These are phyloP conservation scores for Termitomyces sp. DNA, from an alignment of 768 basidiomycete species.

Conservation along the genomic window DNA sequence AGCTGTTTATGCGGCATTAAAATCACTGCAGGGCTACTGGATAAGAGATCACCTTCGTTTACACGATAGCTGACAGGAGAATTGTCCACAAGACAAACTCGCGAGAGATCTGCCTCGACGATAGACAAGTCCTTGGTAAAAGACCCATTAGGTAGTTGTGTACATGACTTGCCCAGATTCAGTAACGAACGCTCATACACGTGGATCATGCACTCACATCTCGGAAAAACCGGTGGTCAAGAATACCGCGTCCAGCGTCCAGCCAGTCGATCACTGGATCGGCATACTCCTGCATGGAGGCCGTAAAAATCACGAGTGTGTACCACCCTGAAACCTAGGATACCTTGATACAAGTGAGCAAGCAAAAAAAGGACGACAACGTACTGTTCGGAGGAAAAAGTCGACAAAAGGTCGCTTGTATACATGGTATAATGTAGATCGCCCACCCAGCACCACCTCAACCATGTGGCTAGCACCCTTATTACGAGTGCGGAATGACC, in stretches of 20 bases:
- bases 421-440: conserved; percentile 92
- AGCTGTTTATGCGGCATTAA: conserved; percentile 39
- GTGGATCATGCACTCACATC: conserved; percentile 54
- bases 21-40: background rate
- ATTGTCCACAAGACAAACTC: conserved; percentile 94
- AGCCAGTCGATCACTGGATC: conserved; percentile 99
- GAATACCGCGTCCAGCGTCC: conserved; percentile 88
- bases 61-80: conserved; percentile 88
- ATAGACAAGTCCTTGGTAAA: conserved; percentile 92
- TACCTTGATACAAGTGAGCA: conserved; percentile 9
- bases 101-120: conserved; percentile 85
- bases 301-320: conserved; percentile 97
- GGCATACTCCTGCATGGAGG: conserved; percentile 98
- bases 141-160: conserved; percentile 84
- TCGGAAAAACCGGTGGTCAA: conserved; percentile 84
- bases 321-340: conserved; percentile 94
- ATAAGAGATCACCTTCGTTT: conserved; percentile 70
- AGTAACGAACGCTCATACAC: background rate
- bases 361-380: conserved; percentile 12
- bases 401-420: conserved; percentile 98
- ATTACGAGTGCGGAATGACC: conserved; percentile 47
- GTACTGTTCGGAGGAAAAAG: conserved; percentile 84
- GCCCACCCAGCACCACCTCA: conserved; percentile 85
- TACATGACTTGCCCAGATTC: conserved; percentile 65
- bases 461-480: conserved; percentile 80